Evolutionary conservation across 2,329 filamentous ascomycete genomes (phyloP), one percentile per base, ranked within the genome.

Genomic region (Dendrostoma leiphaemia): DNA sequence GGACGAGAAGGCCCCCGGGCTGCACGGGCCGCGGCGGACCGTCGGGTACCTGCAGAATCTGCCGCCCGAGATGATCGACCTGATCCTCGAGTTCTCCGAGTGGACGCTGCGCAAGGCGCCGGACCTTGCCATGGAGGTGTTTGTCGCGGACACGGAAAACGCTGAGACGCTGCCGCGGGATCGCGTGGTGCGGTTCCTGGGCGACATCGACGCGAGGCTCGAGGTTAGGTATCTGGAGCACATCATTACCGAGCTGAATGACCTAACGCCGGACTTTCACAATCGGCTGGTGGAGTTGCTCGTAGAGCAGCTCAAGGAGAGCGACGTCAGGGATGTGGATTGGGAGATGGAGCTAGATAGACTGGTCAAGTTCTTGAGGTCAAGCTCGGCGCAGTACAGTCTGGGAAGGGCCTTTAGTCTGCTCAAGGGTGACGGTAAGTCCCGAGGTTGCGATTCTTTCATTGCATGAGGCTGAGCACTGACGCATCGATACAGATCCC

Each of bases 81-180:
- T 97, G 24, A 91, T 97, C 17, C 78, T 99, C 4, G 90, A 97
- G 69, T 96, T 95, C 66, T 89, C 90, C 0, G 86, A 88, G 61
- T 99, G 94, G 94, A 90, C 91, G 0, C 71, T 99, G 15, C 80
- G 82, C 51, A 81, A 80, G 13, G 84, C 90, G 58, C 84, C 91
- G 0, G 79, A 84, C 2, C 74, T 90, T 35, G 92, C 89, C 4
- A 95, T 99, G 88, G 91, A 97, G 60, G 82, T 99, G 0, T 99
- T 99, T 70, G 74, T 94, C 0, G 90, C 90, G 1, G 94, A 99
- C 67, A 94, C 91, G 1, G 91, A 96, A 67, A 97, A 97, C 64
- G 92, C 94, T 1, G 94, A 97, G 74, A 91, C 86, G 0, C 71
- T 99, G 10, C 91, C 93, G 2, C 81, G 93, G 38, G 82, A 89